Percentiles rank a stretch among this genome's conserved stretches.
phyloP scores from a whole-genome alignment of 768 basidiomycete species.

The Leucocoprinus sp. region DNA sequence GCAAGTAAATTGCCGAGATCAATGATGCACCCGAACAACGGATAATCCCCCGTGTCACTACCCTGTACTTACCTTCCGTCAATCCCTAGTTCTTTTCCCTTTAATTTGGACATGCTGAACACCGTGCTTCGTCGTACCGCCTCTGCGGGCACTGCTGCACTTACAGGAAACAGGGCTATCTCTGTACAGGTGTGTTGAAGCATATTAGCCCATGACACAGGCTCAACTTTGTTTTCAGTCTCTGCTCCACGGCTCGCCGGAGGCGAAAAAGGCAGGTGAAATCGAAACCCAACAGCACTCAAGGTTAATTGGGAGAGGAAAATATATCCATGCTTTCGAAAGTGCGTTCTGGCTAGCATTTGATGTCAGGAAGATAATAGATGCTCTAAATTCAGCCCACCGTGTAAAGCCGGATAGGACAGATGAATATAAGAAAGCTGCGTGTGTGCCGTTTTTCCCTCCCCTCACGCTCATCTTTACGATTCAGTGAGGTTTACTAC shows the following conservation, averaged over 20 bases:
- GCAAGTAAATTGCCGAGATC: too few relatives aligned
- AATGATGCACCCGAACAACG: too few relatives aligned
- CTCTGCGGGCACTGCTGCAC: conserved; percentile 15
- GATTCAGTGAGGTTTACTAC: conserved; percentile 72
- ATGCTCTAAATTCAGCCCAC: conserved; percentile 49
- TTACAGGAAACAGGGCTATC: conserved; percentile 37
- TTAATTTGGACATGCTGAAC: conserved; percentile 22
- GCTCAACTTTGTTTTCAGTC: conserved; percentile 41
- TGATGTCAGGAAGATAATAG: neutral
- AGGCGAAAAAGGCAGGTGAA: conserved; percentile 80
- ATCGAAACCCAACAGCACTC: conserved; percentile 77
- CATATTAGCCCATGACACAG: neutral
- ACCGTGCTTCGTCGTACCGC: conserved; percentile 23
- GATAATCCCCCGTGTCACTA: neutral
- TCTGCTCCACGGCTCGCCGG: conserved; percentile 87
- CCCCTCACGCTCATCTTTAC: conserved; percentile 5
- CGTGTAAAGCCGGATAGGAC: conserved; percentile 73
- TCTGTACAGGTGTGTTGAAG: conserved; percentile 50
- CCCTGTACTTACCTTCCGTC: conserved; percentile 3
- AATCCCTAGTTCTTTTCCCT: conserved; percentile 11
- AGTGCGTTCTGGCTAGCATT: conserved; percentile 36
- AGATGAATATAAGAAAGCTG: conserved; percentile 82
- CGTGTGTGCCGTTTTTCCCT: conserved; percentile 41
- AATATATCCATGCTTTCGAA: conserved; percentile 89
- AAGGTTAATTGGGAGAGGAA: conserved; percentile 81